A percentile compares a stretch with the other conserved stretches of the same genome.
phyloP scores from a whole-genome alignment of 163 green algal genomes.

The Chlamydomonas reinhardtii region DNA sequence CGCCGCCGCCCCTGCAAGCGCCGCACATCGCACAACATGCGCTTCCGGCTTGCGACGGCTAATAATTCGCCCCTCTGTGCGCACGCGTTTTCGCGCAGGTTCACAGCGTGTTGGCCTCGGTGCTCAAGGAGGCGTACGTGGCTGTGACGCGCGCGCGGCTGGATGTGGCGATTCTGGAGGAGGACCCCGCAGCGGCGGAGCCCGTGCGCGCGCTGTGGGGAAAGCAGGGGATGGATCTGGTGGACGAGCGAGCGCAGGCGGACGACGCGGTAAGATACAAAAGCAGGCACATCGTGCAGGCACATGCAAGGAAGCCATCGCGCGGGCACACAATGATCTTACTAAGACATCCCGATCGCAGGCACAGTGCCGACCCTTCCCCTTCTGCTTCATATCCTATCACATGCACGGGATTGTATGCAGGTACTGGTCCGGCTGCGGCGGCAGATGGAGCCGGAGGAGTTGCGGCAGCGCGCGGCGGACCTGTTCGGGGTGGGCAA shows the following conservation, averaged over 20 bases:
- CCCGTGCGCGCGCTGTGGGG: slow-evolving; percentile 19
- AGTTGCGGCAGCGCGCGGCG: neutral
- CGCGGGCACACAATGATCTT: too few species aligned
- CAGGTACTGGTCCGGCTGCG: slow-evolving; percentile 26
- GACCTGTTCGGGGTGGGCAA: neutral
- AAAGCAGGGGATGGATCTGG: neutral
- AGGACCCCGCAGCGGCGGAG: neutral
- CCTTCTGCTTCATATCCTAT: too few species aligned
- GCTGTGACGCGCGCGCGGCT: slow-evolving; percentile 26
- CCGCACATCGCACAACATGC: too few species aligned
- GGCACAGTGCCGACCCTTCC: too few species aligned
- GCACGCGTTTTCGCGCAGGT: neutral
- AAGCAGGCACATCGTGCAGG: too few species aligned
- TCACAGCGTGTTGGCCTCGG: slow-evolving; percentile 14
- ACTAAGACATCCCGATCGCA: too few species aligned
- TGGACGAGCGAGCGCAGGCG: neutral
- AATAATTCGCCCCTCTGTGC: too few species aligned
- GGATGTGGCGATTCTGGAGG: slow-evolving; percentile 40
- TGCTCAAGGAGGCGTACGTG: slow-evolving; percentile 58
- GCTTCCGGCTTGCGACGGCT: too few species aligned
- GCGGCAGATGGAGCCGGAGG: neutral
- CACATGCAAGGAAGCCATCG: too few species aligned
- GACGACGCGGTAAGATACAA: slow-evolving; percentile 16
- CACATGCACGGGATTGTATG: too few species aligned
- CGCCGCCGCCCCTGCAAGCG: too few species aligned